Conservation (phyloP, 805 yeast genomes). For the Hanseniaspora occidentalis region DNA sequence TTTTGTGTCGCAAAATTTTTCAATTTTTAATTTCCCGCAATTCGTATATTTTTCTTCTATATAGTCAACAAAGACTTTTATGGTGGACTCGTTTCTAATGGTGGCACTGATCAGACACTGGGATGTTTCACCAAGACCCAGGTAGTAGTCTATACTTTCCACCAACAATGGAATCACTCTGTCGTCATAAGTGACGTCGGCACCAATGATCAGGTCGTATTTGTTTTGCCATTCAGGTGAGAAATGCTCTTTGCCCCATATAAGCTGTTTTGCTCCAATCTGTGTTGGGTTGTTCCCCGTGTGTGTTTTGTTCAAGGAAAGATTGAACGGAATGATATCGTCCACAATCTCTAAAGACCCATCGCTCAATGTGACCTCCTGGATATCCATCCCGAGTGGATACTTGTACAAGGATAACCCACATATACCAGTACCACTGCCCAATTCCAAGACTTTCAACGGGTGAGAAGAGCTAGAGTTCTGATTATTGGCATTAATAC, state of each 20-base stretch:
- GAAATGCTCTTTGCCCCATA: conserved; percentile 41
- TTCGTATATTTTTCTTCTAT: conserved; percentile 13
- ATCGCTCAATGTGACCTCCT: not conserved
- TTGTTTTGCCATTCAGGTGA: conserved; percentile 21
- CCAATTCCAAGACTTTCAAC: conserved; percentile 52
- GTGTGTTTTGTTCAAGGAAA: not conserved
- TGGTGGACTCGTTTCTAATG: conserved; percentile 47
- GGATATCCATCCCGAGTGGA: not conserved
- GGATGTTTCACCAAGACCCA: conserved; percentile 8
- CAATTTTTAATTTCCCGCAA: conserved; percentile 1
- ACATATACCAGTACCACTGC: conserved; percentile 83
- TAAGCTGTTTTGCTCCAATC: conserved; percentile 17
- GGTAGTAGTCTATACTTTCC: conserved; percentile 27
- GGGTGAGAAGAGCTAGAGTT: conserved; percentile 11
- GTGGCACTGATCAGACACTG: conserved; percentile 60
- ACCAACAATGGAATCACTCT: conserved; percentile 43
- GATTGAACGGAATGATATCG: not conserved
- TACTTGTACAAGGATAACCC: conserved; percentile 22
- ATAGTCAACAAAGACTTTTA: conserved; percentile 29
- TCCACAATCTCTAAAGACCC: not conserved
- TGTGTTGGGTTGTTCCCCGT: not conserved
- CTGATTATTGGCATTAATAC: not conserved
- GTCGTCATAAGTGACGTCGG: conserved; percentile 81
- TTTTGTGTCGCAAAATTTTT: conserved; percentile 1
- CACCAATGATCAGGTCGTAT: conserved; percentile 53